phyloP scores from a whole-genome alignment of 192 early-diverging fungal genomes.

The Gryganskiella cystojenkinii region DNA sequence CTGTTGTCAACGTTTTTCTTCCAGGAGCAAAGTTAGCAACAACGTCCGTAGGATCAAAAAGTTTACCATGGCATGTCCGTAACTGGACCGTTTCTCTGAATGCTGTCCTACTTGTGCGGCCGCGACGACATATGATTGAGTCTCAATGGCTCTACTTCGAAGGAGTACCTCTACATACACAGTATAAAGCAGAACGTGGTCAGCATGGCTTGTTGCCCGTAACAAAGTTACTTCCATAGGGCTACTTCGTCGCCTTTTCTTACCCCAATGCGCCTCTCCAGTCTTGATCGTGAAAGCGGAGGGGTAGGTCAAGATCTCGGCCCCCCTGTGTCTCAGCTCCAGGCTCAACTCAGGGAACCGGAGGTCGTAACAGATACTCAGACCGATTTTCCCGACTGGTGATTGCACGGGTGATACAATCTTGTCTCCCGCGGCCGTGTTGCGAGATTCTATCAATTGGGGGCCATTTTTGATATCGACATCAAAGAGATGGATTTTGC shows the following conservation, averaged over 20 bases:
- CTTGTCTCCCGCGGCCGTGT: conserved; percentile 48
- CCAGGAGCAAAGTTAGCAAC: background rate
- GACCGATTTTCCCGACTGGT: conserved; percentile 68
- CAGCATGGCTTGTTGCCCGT: background rate
- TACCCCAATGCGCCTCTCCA: conserved; percentile 86
- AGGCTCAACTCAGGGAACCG: conserved; percentile 81
- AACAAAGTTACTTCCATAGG: background rate
- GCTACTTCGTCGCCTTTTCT: background rate
- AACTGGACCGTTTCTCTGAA: conserved; percentile 74
- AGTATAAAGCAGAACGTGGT: no score
- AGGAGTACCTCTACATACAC: conserved; percentile 69
- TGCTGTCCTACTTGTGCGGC: conserved; percentile 84
- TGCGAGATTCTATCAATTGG: conserved; percentile 58
- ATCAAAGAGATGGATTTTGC: conserved; percentile 88
- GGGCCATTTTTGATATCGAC: conserved; percentile 66
- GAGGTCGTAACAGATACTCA: conserved; percentile 84
- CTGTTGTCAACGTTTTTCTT: no score
- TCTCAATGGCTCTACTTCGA: conserved; percentile 86
- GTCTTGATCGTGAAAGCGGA: conserved; percentile 86
- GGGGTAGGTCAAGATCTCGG: conserved; percentile 82
- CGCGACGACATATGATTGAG: conserved; percentile 84
- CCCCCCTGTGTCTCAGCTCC: conserved; percentile 62
- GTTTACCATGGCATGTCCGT: conserved; percentile 81
- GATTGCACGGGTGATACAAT: conserved; percentile 54
- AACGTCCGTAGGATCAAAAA: background rate